Conservation (phyloP, 164 flowering plant species). For the Santalum album region DNA sequence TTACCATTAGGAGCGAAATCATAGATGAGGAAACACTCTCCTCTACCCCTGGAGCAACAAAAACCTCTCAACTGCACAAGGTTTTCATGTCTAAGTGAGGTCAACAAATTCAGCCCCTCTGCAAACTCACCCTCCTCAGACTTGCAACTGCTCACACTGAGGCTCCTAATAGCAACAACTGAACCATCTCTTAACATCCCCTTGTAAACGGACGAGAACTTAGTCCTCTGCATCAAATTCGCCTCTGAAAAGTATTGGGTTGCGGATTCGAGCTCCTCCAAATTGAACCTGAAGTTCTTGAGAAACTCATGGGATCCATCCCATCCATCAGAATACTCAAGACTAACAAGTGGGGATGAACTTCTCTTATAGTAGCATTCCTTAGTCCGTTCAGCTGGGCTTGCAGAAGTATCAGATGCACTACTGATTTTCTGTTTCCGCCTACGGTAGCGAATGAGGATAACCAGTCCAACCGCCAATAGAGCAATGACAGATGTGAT, state of each 20-base stretch:
- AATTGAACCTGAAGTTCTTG: constrained; percentile 27
- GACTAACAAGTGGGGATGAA: constrained; percentile 20
- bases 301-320: constrained; percentile 22
- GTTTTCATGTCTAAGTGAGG: constrained; percentile 47
- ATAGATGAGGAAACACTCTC: constrained; percentile 51
- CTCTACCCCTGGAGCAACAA: constrained; percentile 48
- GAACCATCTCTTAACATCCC: constrained; percentile 49
- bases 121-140: constrained; percentile 51
- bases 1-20: constrained; percentile 48
- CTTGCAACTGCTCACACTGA: constrained; percentile 43
- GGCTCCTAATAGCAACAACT: constrained; percentile 40
- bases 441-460: constrained; percentile 21
- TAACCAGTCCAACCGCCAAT: constrained; percentile 16
- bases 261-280: constrained; percentile 61
- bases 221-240: constrained; percentile 39
- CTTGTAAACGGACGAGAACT: constrained; percentile 46
- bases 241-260: constrained; percentile 46
- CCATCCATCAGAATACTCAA: constrained; percentile 47
- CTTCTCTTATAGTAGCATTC: constrained; percentile 23
- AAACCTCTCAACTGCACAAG: constrained; percentile 43
- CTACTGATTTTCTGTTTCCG: constrained; percentile 40
- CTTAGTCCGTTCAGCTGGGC: constrained; percentile 24
- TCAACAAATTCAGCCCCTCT: constrained; percentile 36
- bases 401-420: constrained; percentile 23
- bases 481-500: constrained; percentile 16